phyloP scores from a whole-genome alignment of 495 filamentous ascomycete genomes.

The Rhizodiscina lignyota region DNA sequence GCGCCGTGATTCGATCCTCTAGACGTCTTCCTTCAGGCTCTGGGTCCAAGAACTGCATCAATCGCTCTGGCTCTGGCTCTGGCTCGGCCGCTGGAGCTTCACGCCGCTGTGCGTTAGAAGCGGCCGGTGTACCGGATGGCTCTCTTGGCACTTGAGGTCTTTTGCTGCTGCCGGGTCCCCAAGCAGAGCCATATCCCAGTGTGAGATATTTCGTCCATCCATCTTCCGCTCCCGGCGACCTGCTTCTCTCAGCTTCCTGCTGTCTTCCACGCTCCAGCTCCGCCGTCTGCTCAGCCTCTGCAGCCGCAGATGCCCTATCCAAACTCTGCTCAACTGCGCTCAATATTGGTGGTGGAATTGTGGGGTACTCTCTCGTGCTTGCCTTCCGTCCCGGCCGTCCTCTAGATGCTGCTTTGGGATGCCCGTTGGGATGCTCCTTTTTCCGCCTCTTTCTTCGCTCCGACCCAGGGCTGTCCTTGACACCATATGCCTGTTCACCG shows the following conservation, averaged over 20 bases:
- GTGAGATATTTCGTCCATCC: constrained; percentile 19
- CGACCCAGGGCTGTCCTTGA: constrained; percentile 53
- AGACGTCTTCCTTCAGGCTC: constrained; percentile 23
- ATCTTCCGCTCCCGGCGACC: constrained; percentile 12
- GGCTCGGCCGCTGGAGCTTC: no score
- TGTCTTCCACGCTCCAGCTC: constrained; percentile 1
- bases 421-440: constrained; percentile 1
- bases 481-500: constrained; percentile 66
- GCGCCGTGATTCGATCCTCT: constrained; percentile 12
- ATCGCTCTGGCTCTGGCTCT: constrained; percentile 1
- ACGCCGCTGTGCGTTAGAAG: no score
- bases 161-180: no score
- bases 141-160: no score
- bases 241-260: constrained; percentile 1
- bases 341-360: constrained; percentile 18
- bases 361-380: constrained; percentile 2
- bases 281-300: constrained; percentile 1
- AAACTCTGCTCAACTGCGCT: constrained; percentile 12
- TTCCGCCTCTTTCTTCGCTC: constrained; percentile 19
- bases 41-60: no score
- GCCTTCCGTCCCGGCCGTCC: no score
- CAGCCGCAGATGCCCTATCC: constrained; percentile 10
- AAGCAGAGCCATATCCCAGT: constrained; percentile 43
- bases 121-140: no score
- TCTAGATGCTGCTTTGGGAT: not conserved